These are phyloP conservation scores for Scytalidium lignicola DNA, from an alignment of 2,329 filamentous ascomycete genomes.

Conservation along the genomic window DNA sequence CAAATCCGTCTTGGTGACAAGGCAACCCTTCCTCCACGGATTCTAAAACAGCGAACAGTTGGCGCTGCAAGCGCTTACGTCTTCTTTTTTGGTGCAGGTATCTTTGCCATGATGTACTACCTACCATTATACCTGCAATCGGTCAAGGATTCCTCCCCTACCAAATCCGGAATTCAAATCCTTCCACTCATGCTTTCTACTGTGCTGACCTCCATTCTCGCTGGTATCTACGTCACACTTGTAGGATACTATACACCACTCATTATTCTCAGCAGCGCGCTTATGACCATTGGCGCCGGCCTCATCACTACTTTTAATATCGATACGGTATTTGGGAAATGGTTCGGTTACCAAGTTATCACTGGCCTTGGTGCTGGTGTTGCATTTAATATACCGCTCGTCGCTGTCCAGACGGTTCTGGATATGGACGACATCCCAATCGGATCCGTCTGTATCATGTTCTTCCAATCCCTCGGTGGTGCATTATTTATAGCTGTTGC, in stretches of 20 bases:
- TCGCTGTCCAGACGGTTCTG: slow-evolving; percentile 41
- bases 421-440: slow-evolving; percentile 44
- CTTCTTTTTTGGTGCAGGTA: slow-evolving; percentile 53
- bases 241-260: slow-evolving; percentile 35
- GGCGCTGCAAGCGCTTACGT: slow-evolving; percentile 32
- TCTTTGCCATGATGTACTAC: slow-evolving; percentile 36
- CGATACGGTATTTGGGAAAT: slow-evolving; percentile 35
- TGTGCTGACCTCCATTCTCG: slow-evolving; percentile 31
- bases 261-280: slow-evolving; percentile 36
- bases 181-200: slow-evolving; percentile 35
- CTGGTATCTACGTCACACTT: slow-evolving; percentile 29
- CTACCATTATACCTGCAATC: slow-evolving; percentile 45
- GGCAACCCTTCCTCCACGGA: slow-evolving; percentile 41
- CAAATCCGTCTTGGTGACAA: slow-evolving; percentile 36
- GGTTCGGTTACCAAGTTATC: slow-evolving; percentile 46
- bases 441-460: slow-evolving; percentile 49
- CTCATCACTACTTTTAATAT: not conserved
- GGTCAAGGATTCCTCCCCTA: slow-evolving; percentile 30
- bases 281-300: slow-evolving; percentile 34
- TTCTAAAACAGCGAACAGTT: slow-evolving; percentile 39
- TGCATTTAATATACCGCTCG: slow-evolving; percentile 42
- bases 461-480: slow-evolving; percentile 59
- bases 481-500: slow-evolving; percentile 49
- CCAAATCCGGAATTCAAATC: slow-evolving; percentile 29
- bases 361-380: slow-evolving; percentile 38